These are phyloP conservation scores for Erysimum cheiri DNA, from an alignment of 441 rosid species.

Conservation along the genomic window DNA sequence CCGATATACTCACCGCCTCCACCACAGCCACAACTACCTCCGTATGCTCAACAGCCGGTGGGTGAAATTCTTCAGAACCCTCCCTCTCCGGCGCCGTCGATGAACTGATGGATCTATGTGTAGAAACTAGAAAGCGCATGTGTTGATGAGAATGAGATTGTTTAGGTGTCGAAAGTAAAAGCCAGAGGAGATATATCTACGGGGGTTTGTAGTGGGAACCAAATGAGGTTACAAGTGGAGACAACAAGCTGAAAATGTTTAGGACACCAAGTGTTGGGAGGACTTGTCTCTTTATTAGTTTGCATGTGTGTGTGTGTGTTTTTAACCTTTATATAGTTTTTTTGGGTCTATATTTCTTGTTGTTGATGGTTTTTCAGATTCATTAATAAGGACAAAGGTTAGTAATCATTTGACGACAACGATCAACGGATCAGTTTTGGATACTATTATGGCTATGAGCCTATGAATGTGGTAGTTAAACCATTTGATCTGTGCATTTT, in stretches of 20 bases:
- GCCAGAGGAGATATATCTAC: conserved; percentile 13
- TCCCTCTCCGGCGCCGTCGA: conserved; percentile 32
- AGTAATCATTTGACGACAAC: conserved; percentile 21
- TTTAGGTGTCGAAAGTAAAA: conserved; percentile 4
- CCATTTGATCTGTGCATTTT: neutral
- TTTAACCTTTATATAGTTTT: conserved; percentile 15
- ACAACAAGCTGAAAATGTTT: conserved; percentile 20
- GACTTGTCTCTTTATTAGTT: conserved; percentile 4
- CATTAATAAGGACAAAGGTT: conserved; percentile 32
- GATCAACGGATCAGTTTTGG: neutral
- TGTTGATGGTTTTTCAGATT: conserved; percentile 28
- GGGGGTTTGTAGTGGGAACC: conserved; percentile 3
- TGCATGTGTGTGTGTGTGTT: conserved; percentile 26
- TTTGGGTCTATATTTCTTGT: conserved; percentile 13
- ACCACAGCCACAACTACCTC: conserved; percentile 15
- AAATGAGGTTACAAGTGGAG: conserved; percentile 20
- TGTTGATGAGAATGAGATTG: conserved; percentile 24
- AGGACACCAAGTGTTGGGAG: conserved; percentile 24
- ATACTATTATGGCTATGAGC: neutral
- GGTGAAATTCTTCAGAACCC: conserved; percentile 29
- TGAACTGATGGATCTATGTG: conserved; percentile 29
- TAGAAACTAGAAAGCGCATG: conserved; percentile 33
- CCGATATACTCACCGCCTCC: conserved; percentile 34
- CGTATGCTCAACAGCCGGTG: conserved; percentile 29
- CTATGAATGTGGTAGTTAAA: neutral